These are phyloP conservation scores for Eucalyptus regnans DNA, from an alignment of 345 rosid genomes.

Conservation along the genomic window DNA sequence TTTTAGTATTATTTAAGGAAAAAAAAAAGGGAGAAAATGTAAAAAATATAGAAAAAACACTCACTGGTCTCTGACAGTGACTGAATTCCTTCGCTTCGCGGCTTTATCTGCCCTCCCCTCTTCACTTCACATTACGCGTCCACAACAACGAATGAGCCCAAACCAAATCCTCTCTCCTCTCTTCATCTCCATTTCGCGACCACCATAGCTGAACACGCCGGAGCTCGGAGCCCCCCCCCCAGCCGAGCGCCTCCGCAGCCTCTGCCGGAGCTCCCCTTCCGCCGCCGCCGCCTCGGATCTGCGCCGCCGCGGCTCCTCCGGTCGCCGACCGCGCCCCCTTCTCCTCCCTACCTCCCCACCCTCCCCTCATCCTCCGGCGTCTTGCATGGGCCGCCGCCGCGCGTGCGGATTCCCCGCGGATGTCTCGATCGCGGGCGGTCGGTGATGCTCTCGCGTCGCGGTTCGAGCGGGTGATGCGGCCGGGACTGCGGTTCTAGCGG, in stretches of 20 bases:
- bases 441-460: neutral
- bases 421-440: neutral
- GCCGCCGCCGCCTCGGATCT: neutral
- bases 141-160: neutral
- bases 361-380: neutral
- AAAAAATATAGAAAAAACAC: neutral
- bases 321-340: neutral
- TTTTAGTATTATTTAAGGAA: neutral
- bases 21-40: too few relatives aligned
- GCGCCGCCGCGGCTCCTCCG: neutral
- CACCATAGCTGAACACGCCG: neutral
- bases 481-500: neutral
- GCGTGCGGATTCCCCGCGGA: neutral
- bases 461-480: neutral
- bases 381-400: neutral
- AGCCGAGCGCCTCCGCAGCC: neutral
- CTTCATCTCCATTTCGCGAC: neutral
- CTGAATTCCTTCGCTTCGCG: slow-evolving; percentile 1
- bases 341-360: too few relatives aligned
- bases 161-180: neutral
- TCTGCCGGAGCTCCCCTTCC: neutral
- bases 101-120: neutral
- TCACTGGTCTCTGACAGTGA: neutral
- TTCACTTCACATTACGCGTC: neutral
- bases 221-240: neutral